Base-by-base conservation (phyloP, 2,329 filamentous ascomycete genomes). In the Karstenula rhodostoma region DNA sequence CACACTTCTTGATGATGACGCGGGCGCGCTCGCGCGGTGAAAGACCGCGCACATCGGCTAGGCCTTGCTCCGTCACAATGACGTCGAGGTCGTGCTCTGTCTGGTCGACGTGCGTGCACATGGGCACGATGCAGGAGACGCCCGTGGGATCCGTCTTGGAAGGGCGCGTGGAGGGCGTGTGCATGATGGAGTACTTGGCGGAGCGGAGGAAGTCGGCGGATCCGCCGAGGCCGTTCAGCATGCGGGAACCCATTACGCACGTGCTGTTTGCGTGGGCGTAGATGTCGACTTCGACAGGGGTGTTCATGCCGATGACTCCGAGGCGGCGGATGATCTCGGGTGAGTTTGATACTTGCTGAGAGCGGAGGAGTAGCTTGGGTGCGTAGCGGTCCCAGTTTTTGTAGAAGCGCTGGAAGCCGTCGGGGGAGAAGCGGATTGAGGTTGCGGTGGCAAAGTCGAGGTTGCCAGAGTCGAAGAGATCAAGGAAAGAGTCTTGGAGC, bases 221-320 rank as follows among this genome's bases (percentile, higher is more conserved):
- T 4, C 92, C 92, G 52, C 92, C 92, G 7, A 95, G 87, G 12
- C 92, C 92, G 82, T 94, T 94, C 62, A 95, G 85, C 91, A 94
- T 95, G 59, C 93, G 89, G 63, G 86, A 90, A 65, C 93, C 93
- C 88, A 95, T 93, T 23, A 96, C 93, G 74, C 91, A 94, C 57
- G 93, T 96, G 63, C 86, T 90, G 86, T 96, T 97, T 70, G 93
- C 93, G 81, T 96, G 93, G 2, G 93, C 93, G 81, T 96, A 96
- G 73, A 96, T 96, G 80, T 96, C 93, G 17, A 96, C 93, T 80
- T 96, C 93, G 49, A 96, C 92, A 23, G 93, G 93, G 0, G 93
- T 96, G 85, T 96, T 96, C 93, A 96, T 96, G 77, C 92, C 93
- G 70, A 97, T 96, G 67, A 93, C 89, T 62, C 93, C 93, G 1